These are phyloP conservation scores for Saturnispora zaruensis DNA, from an alignment of 805 yeast species.

Conservation along the genomic window DNA sequence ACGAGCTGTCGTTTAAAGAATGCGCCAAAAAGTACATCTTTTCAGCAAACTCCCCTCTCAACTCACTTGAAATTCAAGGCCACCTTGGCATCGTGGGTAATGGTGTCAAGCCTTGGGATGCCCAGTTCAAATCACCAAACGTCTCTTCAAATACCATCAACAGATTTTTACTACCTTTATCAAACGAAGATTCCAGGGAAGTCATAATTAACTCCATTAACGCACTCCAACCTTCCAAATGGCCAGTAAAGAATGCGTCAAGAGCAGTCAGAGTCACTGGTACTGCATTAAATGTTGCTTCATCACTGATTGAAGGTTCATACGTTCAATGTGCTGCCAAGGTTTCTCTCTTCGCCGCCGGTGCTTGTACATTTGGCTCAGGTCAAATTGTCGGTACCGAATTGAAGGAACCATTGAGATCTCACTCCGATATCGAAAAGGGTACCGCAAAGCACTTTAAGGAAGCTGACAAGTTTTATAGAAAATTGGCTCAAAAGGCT, in stretches of 20 bases:
- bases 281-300: constrained; percentile 80
- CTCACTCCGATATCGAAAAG: constrained; percentile 93
- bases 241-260: constrained; percentile 79
- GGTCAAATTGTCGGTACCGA: constrained; percentile 90
- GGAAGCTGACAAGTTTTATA: constrained; percentile 78
- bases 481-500: constrained; percentile 60
- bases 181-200: constrained; percentile 53
- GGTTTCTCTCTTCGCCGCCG: constrained; percentile 83
- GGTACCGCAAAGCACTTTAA: constrained; percentile 82
- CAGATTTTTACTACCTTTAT: constrained; percentile 29
- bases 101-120: constrained; percentile 30
- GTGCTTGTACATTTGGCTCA: constrained; percentile 91
- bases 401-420: constrained; percentile 91
- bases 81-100: constrained; percentile 31
- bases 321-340: constrained; percentile 84
- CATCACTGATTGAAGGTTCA: constrained; percentile 70
- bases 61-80: constrained; percentile 29
- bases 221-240: constrained; percentile 48
- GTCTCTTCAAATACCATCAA: constrained; percentile 28
- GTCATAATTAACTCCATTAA: constrained; percentile 75
- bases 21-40: constrained; percentile 73
- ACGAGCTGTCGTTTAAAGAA: constrained; percentile 58
- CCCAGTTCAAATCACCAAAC: constrained; percentile 30
- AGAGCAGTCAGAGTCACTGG: constrained; percentile 92
- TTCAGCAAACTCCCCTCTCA: constrained; percentile 82